phyloP scores from a whole-genome alignment of 2,329 filamentous ascomycete genomes.

The Ilyonectria destructans region DNA sequence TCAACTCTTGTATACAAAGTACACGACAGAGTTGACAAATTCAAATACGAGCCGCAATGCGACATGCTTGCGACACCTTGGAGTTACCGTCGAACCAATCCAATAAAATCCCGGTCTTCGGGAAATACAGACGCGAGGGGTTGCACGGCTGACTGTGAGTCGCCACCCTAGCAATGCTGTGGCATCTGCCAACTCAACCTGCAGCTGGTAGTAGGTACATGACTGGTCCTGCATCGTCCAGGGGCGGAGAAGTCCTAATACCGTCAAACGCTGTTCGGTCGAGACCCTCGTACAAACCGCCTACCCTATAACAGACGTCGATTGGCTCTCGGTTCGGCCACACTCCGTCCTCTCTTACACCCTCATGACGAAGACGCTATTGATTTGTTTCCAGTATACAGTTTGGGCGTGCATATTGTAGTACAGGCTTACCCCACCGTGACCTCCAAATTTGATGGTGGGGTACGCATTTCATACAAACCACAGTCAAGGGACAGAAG shows the following conservation, averaged over 20 bases:
- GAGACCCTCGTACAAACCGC: neutral
- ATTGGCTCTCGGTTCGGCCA: neutral
- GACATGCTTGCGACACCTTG: slow-evolving; percentile 10
- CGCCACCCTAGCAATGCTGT: slow-evolving; percentile 23
- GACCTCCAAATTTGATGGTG: no score
- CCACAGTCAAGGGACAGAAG: no score
- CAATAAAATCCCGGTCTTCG: slow-evolving; percentile 19
- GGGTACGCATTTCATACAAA: no score
- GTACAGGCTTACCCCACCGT: neutral
- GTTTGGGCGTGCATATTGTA: neutral
- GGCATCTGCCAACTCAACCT: slow-evolving; percentile 35
- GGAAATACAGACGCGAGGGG: slow-evolving; percentile 25
- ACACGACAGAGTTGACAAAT: slow-evolving; percentile 6
- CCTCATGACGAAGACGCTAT: neutral
- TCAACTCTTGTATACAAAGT: slow-evolving; percentile 1
- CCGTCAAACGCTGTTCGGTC: neutral
- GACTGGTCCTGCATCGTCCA: slow-evolving; percentile 1
- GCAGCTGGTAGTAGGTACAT: slow-evolving; percentile 20
- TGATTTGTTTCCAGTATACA: neutral
- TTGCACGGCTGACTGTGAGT: slow-evolving; percentile 19
- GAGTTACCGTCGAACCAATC: slow-evolving; percentile 4
- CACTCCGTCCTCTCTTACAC: neutral
- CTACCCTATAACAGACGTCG: neutral
- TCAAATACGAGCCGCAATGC: slow-evolving; percentile 14
- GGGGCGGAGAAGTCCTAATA: slow-evolving; percentile 9